Evolutionary conservation across 1,284 basidiomycete species (phyloP).

Genomic region (Microbotryum saponariae): DNA sequence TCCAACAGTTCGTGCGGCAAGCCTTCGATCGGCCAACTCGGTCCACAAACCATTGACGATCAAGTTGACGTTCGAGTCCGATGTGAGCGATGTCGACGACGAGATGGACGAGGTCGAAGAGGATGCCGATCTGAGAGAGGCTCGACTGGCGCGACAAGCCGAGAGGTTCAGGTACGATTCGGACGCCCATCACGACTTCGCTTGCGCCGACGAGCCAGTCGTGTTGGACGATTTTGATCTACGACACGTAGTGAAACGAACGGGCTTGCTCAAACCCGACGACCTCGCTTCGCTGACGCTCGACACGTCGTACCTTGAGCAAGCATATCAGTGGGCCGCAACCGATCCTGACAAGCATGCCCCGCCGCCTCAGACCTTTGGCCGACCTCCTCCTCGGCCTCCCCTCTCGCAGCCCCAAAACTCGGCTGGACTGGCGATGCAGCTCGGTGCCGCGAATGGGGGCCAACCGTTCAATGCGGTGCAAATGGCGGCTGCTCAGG

Average conservation of each 20-base stretch:
- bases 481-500: constrained; percentile 3
- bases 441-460: not conserved
- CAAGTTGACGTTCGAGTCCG: not conserved
- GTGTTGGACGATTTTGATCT: constrained; percentile 36
- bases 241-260: constrained; percentile 26
- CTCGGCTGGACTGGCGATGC: not conserved
- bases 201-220: constrained; percentile 28
- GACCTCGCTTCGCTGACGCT: constrained; percentile 30
- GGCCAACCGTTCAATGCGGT: not conserved
- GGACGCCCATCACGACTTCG: constrained; percentile 34
- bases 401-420: constrained; percentile 3
- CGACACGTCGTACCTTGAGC: constrained; percentile 31
- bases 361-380: constrained; percentile 28
- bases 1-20: constrained; percentile 33
- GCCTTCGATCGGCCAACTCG: constrained; percentile 17
- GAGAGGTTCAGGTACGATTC: constrained; percentile 64
- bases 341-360: constrained; percentile 28
- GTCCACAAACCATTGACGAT: not conserved
- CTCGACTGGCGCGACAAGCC: constrained; percentile 43
- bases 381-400: constrained; percentile 24
- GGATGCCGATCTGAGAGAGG: constrained; percentile 38
- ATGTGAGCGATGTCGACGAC: constrained; percentile 8
- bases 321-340: constrained; percentile 30
- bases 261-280: constrained; percentile 20
- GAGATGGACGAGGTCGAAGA: constrained; percentile 13